Evolutionary conservation across 169 alveolate genomes (phyloP).

Genomic region (Eimeria zaria): DNA sequence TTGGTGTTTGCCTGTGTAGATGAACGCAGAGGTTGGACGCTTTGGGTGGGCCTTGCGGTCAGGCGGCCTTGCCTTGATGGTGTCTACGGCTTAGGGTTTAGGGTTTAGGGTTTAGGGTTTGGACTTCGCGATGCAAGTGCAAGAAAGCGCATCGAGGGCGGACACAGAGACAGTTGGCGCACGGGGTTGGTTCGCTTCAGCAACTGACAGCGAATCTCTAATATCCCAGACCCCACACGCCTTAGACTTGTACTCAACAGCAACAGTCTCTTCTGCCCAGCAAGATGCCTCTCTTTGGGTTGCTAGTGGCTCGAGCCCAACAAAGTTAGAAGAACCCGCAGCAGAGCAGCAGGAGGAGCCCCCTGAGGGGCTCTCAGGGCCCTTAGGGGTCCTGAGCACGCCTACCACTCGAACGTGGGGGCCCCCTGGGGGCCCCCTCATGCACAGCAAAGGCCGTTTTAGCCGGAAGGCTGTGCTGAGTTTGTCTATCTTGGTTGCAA

Average conservation of each 20-base stretch:
- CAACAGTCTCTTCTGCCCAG: not conserved
- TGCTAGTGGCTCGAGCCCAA: not conserved
- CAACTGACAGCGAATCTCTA: not conserved
- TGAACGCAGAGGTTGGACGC: not conserved
- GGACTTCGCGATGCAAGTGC: not conserved
- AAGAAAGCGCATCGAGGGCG: not conserved
- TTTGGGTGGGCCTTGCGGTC: not conserved
- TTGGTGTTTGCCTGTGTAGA: not conserved
- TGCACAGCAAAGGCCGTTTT: not conserved
- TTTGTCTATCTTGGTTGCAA: not conserved
- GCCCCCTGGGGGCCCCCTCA: not conserved
- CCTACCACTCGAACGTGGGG: not conserved
- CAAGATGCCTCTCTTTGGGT: not conserved
- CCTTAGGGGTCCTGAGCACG: not conserved
- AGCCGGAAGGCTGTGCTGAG: not conserved
- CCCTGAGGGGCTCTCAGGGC: not conserved
- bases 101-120: not conserved
- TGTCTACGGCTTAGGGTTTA: constrained; percentile 11
- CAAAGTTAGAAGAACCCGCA: not conserved
- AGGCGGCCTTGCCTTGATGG: not conserved
- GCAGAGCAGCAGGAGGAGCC: not conserved
- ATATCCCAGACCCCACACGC: not conserved
- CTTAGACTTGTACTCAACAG: not conserved
- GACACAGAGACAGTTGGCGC: not conserved
- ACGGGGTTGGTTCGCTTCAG: not conserved